These are phyloP conservation scores for Jatropha curcas DNA, from an alignment of 345 rosid species.

Conservation along the genomic window DNA sequence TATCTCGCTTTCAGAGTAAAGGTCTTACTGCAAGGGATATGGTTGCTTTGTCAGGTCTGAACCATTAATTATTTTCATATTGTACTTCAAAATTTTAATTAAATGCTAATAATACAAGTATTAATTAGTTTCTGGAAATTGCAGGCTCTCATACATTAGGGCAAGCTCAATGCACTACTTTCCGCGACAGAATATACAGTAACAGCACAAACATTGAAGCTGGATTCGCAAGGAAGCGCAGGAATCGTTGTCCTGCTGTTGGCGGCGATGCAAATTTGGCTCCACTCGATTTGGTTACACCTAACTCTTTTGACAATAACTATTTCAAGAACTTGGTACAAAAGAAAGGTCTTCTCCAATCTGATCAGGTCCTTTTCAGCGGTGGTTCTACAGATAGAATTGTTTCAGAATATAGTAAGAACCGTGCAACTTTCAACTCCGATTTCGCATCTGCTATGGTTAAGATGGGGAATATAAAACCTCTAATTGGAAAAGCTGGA, in stretches of 20 bases:
- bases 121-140: no score
- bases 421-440: constrained; percentile 9
- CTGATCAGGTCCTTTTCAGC: constrained; percentile 24
- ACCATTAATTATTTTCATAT: no score
- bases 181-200: constrained; percentile 20
- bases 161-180: constrained; percentile 19
- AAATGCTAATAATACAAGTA: no score
- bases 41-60: constrained; percentile 27
- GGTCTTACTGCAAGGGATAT: constrained; percentile 24
- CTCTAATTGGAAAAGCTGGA: constrained; percentile 42
- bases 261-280: constrained; percentile 15
- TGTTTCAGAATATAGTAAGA: constrained; percentile 14
- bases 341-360: constrained; percentile 19
- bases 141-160: constrained; percentile 23
- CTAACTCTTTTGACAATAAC: constrained; percentile 20
- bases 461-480: constrained; percentile 47
- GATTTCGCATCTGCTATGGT: constrained; percentile 50
- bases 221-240: constrained; percentile 23
- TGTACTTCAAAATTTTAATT: no score
- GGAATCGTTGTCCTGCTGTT: constrained; percentile 5
- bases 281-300: constrained; percentile 21
- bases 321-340: constrained; percentile 22
- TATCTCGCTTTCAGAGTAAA: constrained; percentile 5
- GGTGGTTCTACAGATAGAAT: constrained; percentile 25
- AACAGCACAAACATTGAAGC: constrained; percentile 16